These are phyloP conservation scores for Fusarium incarnatum DNA, from an alignment of 2,329 filamentous ascomycete species.

Conservation along the genomic window DNA sequence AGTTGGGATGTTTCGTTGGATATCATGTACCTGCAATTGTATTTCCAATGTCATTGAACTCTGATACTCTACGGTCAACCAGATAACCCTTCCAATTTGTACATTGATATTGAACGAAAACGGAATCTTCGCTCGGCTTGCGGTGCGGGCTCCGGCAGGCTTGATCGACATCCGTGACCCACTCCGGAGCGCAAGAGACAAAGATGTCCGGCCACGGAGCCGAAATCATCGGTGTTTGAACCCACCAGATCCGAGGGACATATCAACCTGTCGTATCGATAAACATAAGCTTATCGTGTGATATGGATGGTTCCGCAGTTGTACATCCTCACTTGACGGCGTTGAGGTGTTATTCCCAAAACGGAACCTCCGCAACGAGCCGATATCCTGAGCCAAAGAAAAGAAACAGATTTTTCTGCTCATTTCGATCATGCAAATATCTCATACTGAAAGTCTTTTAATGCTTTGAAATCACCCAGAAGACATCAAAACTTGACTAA, in stretches of 20 bases:
- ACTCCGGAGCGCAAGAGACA: slow-evolving; percentile 4
- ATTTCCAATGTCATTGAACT: too few relatives aligned
- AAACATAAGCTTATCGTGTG: neutral
- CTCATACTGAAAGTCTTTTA: neutral
- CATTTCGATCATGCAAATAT: neutral
- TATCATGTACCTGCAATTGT: too few relatives aligned
- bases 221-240: neutral
- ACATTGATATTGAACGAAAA: too few relatives aligned
- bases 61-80: too few relatives aligned
- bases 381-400: neutral
- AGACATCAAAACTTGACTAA: slow-evolving; percentile 22
- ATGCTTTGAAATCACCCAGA: neutral
- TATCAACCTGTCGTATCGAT: neutral
- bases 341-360: neutral
- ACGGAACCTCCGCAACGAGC: slow-evolving; percentile 12
- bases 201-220: slow-evolving; percentile 7
- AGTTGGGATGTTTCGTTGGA: too few relatives aligned
- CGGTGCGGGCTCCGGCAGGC: neutral
- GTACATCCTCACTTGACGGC: neutral
- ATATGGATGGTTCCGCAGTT: neutral
- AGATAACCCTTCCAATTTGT: too few relatives aligned
- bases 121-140: too few relatives aligned
- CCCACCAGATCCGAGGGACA: neutral
- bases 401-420: neutral
- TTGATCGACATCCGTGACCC: slow-evolving; percentile 20